phyloP scores from a whole-genome alignment of 2,329 filamentous ascomycete species.

The Aspergillus piperis region DNA sequence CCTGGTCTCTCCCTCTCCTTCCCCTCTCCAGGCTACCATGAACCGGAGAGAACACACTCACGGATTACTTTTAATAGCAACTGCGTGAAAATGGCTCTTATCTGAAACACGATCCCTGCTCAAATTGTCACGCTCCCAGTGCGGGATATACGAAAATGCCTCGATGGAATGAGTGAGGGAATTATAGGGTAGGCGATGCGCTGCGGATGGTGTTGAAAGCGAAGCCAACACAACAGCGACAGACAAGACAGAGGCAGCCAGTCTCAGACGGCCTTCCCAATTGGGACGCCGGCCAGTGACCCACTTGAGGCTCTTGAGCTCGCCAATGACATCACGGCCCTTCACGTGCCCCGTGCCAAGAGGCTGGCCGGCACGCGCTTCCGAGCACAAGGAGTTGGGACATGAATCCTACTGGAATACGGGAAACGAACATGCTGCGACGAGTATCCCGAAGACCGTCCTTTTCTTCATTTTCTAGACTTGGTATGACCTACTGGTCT shows the following conservation, averaged over 20 bases:
- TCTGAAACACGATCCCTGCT: not conserved
- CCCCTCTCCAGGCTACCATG: not conserved
- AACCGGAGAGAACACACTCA: not conserved
- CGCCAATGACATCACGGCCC: constrained; percentile 11
- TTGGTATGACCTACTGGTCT: not conserved
- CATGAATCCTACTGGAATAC: not conserved
- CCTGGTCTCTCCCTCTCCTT: not conserved
- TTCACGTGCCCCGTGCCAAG: constrained; percentile 3
- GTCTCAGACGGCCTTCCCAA: not conserved
- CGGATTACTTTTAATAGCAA: not conserved
- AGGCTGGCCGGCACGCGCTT: constrained; percentile 7
- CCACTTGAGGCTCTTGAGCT: constrained; percentile 10
- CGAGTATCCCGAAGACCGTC: not conserved
- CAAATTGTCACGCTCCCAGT: not conserved
- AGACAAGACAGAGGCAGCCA: not conserved
- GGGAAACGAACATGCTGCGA: not conserved
- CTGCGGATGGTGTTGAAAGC: not conserved
- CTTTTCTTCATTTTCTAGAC: not conserved
- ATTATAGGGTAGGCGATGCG: not conserved
- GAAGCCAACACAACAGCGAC: not conserved
- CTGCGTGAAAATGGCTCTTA: not conserved
- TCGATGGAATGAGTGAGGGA: not conserved
- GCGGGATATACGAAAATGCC: not conserved
- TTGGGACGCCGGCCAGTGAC: not conserved
- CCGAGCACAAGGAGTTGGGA: not conserved